Conservation (phyloP, 2,329 filamentous ascomycete species). For the Pseudogymnoascus sp. region DNA sequence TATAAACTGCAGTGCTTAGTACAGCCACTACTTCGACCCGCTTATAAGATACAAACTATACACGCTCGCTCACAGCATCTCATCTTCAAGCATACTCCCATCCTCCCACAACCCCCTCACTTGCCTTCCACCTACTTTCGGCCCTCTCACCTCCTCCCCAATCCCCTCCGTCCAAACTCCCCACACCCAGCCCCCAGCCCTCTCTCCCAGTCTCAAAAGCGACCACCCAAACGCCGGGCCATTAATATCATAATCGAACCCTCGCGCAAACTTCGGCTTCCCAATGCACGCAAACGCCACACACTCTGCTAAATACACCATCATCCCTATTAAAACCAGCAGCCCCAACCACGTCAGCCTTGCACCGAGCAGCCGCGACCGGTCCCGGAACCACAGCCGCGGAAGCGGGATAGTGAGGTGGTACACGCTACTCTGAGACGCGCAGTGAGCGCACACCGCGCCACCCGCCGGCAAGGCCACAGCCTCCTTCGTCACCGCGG, state of each 20-base stretch:
- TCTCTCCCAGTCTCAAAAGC: neutral
- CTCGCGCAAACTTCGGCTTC: neutral
- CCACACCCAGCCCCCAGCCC: neutral
- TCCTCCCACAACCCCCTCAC: neutral
- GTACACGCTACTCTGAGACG: conserved; percentile 6
- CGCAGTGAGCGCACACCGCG: conserved; percentile 1
- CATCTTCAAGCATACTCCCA: conserved; percentile 5
- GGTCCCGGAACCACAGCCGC: conserved; percentile 12
- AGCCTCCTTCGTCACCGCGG: conserved; percentile 27
- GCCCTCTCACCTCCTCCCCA: neutral
- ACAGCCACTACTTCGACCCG: conserved; percentile 32
- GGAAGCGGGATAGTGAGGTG: conserved; percentile 21
- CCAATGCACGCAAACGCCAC: neutral
- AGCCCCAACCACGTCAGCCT: conserved; percentile 22
- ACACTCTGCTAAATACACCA: neutral
- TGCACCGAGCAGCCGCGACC: conserved; percentile 14
- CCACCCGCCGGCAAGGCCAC: conserved; percentile 11
- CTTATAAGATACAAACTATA: neutral
- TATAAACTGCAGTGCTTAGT: conserved; percentile 40
- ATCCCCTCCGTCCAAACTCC: neutral
- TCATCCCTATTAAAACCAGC: conserved; percentile 10
- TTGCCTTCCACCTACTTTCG: neutral
- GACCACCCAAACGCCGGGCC: neutral
- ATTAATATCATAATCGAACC: neutral
- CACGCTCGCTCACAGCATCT: neutral